phyloP scores from a whole-genome alignment of 2,329 filamentous ascomycete species.

The Talaromyces sp. region DNA sequence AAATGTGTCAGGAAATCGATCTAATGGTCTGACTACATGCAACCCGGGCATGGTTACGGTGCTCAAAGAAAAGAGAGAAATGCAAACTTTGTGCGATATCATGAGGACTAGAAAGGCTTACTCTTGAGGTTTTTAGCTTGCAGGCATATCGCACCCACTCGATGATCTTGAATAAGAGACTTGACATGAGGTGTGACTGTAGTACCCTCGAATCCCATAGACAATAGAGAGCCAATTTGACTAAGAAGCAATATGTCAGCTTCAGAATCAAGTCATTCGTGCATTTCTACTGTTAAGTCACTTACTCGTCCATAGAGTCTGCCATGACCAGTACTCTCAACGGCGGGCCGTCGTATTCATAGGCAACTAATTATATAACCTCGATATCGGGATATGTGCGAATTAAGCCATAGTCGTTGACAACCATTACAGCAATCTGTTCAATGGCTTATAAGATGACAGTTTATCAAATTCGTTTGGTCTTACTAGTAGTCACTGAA shows the following conservation, averaged over 20 bases:
- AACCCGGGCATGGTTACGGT: background rate
- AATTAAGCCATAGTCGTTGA: background rate
- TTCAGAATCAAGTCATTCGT: background rate
- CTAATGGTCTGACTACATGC: background rate
- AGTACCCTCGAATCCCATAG: slow-evolving; percentile 21
- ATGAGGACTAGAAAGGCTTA: background rate
- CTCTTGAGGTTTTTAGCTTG: slow-evolving; percentile 19
- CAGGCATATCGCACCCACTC: slow-evolving; percentile 14
- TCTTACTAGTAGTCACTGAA: background rate
- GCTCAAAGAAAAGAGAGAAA: background rate
- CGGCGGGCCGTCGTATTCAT: background rate
- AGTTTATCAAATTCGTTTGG: background rate
- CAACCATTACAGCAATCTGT: too few species aligned
- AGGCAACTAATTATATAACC: background rate
- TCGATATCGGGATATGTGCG: background rate
- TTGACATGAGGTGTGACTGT: slow-evolving; percentile 19
- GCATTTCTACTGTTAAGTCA: background rate
- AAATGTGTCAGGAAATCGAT: background rate
- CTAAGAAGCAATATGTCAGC: background rate
- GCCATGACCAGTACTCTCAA: background rate
- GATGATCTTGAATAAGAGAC: slow-evolving; percentile 16
- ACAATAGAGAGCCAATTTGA: slow-evolving; percentile 16
- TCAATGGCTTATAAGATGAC: background rate
- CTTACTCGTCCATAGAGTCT: slow-evolving; percentile 5
- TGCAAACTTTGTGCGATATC: background rate